Evolutionary conservation across 2,329 filamentous ascomycete genomes (phyloP).

Genomic region (Epichloe sylvatica): DNA sequence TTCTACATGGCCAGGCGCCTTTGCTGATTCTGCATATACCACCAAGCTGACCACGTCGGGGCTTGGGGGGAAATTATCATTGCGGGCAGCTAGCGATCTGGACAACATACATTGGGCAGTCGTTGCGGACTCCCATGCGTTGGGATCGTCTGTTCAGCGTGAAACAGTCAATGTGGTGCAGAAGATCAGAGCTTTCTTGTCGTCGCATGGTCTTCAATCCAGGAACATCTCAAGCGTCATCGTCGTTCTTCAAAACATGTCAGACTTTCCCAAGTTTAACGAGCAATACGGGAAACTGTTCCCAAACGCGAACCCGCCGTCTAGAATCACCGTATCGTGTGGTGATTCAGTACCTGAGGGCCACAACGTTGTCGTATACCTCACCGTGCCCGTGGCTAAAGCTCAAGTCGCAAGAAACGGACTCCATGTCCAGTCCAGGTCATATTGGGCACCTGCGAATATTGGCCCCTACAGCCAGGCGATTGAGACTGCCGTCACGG

Average conservation of each 20-base stretch:
- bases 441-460: constrained; percentile 96
- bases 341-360: constrained; percentile 49
- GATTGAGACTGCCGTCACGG: constrained; percentile 35
- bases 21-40: too few relatives aligned
- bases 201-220: constrained; percentile 15
- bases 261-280: constrained; percentile 65
- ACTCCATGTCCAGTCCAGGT: constrained; percentile 82
- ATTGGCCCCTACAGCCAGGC: constrained; percentile 96
- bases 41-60: background rate
- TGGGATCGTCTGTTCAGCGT: constrained; percentile 24
- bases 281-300: constrained; percentile 63
- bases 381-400: constrained; percentile 25
- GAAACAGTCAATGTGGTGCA: constrained; percentile 35
- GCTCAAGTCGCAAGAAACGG: constrained; percentile 33
- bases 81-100: constrained; percentile 5
- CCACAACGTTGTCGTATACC: constrained; percentile 46
- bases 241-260: constrained; percentile 66
- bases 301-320: constrained; percentile 63
- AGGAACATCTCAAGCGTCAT: constrained; percentile 38
- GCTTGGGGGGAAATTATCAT: background rate
- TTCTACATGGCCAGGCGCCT: constrained; percentile 10
- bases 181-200: constrained; percentile 29
- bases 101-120: constrained; percentile 26
- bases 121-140: constrained; percentile 13
- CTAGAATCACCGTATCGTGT: constrained; percentile 70